Conservation (phyloP, 305 asterid species). For the Salvia sclarea region DNA sequence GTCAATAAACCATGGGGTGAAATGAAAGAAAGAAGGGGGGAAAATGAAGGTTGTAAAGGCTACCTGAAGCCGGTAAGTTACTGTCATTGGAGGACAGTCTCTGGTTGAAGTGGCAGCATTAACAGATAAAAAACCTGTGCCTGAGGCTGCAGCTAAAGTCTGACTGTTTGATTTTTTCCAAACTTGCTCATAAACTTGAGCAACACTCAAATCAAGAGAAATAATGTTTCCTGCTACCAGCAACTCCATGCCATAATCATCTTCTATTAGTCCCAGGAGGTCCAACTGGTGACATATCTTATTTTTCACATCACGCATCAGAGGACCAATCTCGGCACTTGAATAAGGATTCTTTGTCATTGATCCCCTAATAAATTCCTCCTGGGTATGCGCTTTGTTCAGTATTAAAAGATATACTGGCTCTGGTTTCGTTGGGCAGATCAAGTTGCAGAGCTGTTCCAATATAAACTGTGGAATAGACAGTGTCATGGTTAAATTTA, state of each 20-base stretch:
- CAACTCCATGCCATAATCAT: slow-evolving; percentile 98
- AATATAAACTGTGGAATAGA: slow-evolving; percentile 72
- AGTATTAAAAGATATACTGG: slow-evolving; percentile 76
- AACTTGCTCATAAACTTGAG: slow-evolving; percentile 94
- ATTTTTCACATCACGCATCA: slow-evolving; percentile 99
- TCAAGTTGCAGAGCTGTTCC: slow-evolving; percentile 99
- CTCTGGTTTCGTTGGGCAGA: slow-evolving; percentile 92
- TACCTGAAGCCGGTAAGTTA: slow-evolving; percentile 98
- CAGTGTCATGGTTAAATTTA: slow-evolving; percentile 29
- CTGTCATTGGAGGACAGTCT: slow-evolving; percentile 96
- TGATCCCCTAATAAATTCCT: slow-evolving; percentile 98
- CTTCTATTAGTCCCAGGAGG: slow-evolving; percentile 92
- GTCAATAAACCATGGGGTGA: slow-evolving; percentile 7
- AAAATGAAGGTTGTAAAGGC: slow-evolving; percentile 16
- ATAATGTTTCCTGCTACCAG: slow-evolving; percentile 94
- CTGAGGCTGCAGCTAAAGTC: slow-evolving; percentile 65
- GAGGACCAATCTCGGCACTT: slow-evolving; percentile 94
- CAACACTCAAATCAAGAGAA: slow-evolving; percentile 92
- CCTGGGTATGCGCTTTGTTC: slow-evolving; percentile 98
- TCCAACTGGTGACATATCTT: slow-evolving; percentile 99
- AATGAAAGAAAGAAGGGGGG: slow-evolving; percentile 8
- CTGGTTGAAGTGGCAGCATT: slow-evolving; percentile 65
- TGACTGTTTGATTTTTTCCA: slow-evolving; percentile 94
- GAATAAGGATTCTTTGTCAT: slow-evolving; percentile 99
- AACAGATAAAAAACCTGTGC: slow-evolving; percentile 65